phyloP scores from a whole-genome alignment of 2,329 filamentous ascomycete species.

The Knoxdaviesia proteae region DNA sequence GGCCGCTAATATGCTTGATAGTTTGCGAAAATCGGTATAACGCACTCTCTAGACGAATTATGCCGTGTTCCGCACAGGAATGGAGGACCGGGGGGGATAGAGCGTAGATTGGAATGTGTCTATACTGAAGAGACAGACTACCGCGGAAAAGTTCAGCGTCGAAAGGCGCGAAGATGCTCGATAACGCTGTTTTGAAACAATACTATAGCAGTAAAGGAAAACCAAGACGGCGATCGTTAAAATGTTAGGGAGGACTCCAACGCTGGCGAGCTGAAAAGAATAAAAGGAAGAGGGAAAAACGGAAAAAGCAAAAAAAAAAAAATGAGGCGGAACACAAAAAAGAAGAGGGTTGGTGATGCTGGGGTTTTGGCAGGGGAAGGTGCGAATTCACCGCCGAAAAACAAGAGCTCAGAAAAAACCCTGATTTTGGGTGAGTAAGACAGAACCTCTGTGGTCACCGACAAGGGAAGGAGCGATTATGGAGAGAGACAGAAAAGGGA shows the following conservation, averaged over 20 bases:
- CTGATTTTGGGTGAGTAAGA: not conserved
- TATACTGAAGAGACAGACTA: too few species aligned
- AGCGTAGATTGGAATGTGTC: too few species aligned
- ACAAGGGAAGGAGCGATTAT: not conserved
- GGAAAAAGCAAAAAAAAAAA: slow-evolving; percentile 1
- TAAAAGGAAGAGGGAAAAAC: not conserved
- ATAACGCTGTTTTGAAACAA: not conserved
- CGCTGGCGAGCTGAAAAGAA: not conserved
- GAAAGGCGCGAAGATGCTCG: too few species aligned
- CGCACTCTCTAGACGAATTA: too few species aligned
- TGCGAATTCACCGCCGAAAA: not conserved
- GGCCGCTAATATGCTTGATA: too few species aligned
- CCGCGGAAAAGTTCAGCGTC: too few species aligned
- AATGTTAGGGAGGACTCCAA: not conserved
- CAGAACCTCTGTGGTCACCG: not conserved
- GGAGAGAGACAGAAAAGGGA: not conserved
- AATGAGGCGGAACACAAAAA: not conserved
- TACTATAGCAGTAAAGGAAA: not conserved
- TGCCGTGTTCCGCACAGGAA: too few species aligned
- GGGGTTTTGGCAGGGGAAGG: too few species aligned
- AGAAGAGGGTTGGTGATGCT: not conserved
- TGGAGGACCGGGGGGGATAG: too few species aligned
- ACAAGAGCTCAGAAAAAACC: not conserved
- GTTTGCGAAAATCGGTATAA: too few species aligned
- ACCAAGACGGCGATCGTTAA: slow-evolving; percentile 1